These are phyloP conservation scores for Hirschfeldia incana DNA, from an alignment of 345 rosid species.

Conservation along the genomic window DNA sequence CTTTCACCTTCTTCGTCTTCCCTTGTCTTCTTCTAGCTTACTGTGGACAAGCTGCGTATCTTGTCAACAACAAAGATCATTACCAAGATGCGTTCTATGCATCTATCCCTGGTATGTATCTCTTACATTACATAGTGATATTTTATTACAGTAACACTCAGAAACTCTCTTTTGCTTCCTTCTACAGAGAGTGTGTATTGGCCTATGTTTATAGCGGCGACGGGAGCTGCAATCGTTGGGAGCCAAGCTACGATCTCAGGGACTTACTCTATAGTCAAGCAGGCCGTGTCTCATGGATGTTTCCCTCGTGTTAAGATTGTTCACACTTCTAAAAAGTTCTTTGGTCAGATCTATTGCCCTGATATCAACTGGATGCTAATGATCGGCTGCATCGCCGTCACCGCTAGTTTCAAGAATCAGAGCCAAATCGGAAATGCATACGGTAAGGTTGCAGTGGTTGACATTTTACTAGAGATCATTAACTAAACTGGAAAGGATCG, in stretches of 20 bases:
- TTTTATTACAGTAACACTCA: neutral
- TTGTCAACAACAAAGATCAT: constrained; percentile 55
- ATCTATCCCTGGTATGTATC: constrained; percentile 75
- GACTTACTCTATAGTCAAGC: constrained; percentile 74
- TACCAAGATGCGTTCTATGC: constrained; percentile 72
- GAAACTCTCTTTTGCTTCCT: constrained; percentile 7
- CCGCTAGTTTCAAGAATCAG: constrained; percentile 70
- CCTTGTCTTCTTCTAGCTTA: constrained; percentile 97
- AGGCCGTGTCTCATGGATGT: constrained; percentile 77
- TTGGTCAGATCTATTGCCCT: constrained; percentile 68
- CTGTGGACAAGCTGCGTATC: constrained; percentile 96
- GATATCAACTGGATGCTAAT: constrained; percentile 85
- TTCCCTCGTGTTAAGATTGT: constrained; percentile 79
- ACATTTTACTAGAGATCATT: neutral
- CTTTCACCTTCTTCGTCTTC: constrained; percentile 83
- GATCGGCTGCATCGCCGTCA: constrained; percentile 73
- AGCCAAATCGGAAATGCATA: constrained; percentile 85
- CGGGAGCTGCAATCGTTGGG: constrained; percentile 73
- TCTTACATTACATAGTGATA: constrained; percentile 5
- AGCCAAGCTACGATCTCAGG: constrained; percentile 86
- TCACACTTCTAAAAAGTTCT: constrained; percentile 75
- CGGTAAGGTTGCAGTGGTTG: constrained; percentile 43
- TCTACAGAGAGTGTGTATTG: constrained; percentile 62
- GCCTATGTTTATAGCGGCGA: constrained; percentile 72
- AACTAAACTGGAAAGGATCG: no score